Evolutionary conservation across 169 alveolate genomes (phyloP).

Genomic region (Eimeria sp.): DNA sequence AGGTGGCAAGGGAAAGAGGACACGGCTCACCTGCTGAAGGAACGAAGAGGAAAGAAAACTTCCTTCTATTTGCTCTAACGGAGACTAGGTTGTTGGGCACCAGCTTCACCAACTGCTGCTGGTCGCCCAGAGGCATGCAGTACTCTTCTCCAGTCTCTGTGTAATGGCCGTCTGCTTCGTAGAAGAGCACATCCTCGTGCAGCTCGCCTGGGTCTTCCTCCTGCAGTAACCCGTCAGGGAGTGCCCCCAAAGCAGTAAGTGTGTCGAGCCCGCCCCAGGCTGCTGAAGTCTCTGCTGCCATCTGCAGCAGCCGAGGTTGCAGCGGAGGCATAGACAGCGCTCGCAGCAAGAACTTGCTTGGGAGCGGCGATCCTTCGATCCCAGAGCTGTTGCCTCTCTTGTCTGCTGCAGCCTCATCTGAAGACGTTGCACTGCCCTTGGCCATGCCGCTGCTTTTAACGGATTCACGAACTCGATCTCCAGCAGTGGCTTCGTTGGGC

Average conservation of each 20-base stretch:
- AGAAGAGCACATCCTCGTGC: constrained; percentile 23
- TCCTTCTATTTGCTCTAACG: constrained; percentile 6
- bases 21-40: constrained; percentile 43
- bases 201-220: constrained; percentile 24
- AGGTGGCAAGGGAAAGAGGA: no score
- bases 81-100: constrained; percentile 42
- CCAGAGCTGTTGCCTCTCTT: neutral
- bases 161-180: constrained; percentile 60
- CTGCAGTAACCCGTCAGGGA: neutral
- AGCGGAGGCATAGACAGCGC: neutral
- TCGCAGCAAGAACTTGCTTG: neutral
- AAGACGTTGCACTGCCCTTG: neutral
- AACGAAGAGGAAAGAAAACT: constrained; percentile 31
- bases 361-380: neutral
- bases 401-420: neutral
- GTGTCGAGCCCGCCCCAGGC: constrained; percentile 1
- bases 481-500: neutral
- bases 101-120: constrained; percentile 57
- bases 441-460: neutral
- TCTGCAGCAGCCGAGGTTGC: constrained; percentile 19
- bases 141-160: constrained; percentile 61
- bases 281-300: neutral
- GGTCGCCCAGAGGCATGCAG: constrained; percentile 50
- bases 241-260: neutral
- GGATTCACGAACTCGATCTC: neutral